These are phyloP conservation scores for Russula sp. DNA, from an alignment of 768 basidiomycete species.

Conservation along the genomic window DNA sequence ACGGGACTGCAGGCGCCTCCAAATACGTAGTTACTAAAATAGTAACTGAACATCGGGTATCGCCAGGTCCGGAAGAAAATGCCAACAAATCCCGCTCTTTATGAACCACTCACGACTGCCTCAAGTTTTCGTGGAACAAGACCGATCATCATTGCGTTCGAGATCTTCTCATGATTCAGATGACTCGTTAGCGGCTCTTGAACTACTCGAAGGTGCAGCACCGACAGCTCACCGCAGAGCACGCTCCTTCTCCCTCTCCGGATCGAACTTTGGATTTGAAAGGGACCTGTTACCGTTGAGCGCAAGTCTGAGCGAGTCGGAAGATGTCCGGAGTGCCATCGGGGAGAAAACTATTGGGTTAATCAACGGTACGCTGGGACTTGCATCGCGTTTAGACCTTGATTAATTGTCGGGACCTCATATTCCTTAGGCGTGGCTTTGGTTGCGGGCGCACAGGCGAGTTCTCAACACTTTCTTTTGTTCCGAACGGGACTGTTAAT, in stretches of 20 bases:
- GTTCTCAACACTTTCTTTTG: conserved; percentile 17
- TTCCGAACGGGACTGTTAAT: conserved; percentile 12
- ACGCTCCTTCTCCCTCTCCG: conserved; percentile 64
- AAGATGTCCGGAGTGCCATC: conserved; percentile 45
- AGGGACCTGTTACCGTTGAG: conserved; percentile 73
- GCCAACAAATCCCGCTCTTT: conserved; percentile 14
- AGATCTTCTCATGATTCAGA: conserved; percentile 59
- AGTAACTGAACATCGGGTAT: background rate
- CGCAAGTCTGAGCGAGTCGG: conserved; percentile 71
- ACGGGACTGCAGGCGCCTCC: no score
- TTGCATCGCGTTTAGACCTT: background rate
- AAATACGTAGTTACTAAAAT: background rate
- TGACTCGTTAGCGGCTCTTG: conserved; percentile 74
- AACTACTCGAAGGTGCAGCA: conserved; percentile 63
- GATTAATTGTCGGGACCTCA: background rate
- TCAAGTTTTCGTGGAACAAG: conserved; percentile 10
- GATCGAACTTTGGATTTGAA: conserved; percentile 77
- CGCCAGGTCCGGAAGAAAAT: background rate
- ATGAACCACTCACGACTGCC: conserved; percentile 39
- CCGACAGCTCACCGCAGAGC: conserved; percentile 35
- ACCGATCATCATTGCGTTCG: conserved; percentile 31
- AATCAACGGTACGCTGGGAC: conserved; percentile 55
- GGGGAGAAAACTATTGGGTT: conserved; percentile 74
- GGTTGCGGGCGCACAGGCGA: conserved; percentile 76
- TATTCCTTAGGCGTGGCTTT: conserved; percentile 68